A percentile compares a stretch with the other conserved stretches of the same genome.
These are phyloP conservation scores for Albugo laibachii DNA, from an alignment of 352 stramenopile genomes.

Conservation along the genomic window DNA sequence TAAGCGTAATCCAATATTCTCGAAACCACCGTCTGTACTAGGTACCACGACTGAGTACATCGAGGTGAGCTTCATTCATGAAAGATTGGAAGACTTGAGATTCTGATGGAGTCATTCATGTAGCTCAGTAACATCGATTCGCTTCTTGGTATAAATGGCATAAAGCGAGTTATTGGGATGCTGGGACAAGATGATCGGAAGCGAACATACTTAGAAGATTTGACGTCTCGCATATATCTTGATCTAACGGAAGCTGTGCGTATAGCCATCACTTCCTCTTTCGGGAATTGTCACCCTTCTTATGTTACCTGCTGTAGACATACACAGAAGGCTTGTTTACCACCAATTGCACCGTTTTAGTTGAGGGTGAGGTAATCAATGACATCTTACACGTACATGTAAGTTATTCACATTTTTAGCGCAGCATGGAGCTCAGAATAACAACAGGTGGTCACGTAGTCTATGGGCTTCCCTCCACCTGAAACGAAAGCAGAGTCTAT, in stretches of 20 bases:
- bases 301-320: constrained; percentile 9
- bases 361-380: constrained; percentile 87
- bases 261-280: constrained; percentile 22
- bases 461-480: constrained; percentile 79
- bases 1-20: constrained; percentile 69
- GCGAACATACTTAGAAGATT: constrained; percentile 57
- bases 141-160: constrained; percentile 50
- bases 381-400: constrained; percentile 80
- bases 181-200: constrained; percentile 68
- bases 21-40: constrained; percentile 28
- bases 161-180: constrained; percentile 70
- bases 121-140: constrained; percentile 77
- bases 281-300: constrained; percentile 20
- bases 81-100: neutral
- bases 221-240: constrained; percentile 62
- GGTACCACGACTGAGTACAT: constrained; percentile 48
- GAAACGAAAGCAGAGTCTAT: constrained; percentile 69
- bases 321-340: constrained; percentile 82
- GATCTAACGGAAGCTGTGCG: constrained; percentile 43
- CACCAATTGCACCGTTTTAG: constrained; percentile 83
- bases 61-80: constrained; percentile 13
- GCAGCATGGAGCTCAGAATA: neutral
- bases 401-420: constrained; percentile 3
- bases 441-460: constrained; percentile 14
- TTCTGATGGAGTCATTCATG: neutral